Evolutionary conservation across 23 red algal genomes (phyloP).

Genomic region (Gracilaria gracilis): DNA sequence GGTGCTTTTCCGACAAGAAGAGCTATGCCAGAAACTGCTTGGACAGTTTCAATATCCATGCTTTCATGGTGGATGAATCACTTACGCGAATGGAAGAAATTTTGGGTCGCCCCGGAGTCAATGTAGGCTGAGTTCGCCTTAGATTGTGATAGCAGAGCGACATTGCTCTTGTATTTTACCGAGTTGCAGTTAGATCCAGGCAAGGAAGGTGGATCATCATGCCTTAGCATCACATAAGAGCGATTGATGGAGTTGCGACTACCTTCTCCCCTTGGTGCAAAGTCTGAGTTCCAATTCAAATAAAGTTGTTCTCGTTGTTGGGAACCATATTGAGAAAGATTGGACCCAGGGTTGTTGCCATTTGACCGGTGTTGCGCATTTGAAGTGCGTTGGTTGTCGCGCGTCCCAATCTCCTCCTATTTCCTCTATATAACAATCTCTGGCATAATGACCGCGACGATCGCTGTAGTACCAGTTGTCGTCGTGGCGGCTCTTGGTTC

Average conservation of each 20-base stretch:
- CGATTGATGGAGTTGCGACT: too few species aligned
- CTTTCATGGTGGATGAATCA: conserved; percentile 1
- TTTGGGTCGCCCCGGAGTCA: conserved; percentile 34
- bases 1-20: not conserved
- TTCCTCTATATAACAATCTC: not conserved
- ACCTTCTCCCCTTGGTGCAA: too few species aligned
- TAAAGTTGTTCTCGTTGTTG: not conserved
- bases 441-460: not conserved
- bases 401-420: too few species aligned
- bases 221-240: too few species aligned
- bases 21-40: not conserved
- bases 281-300: not conserved
- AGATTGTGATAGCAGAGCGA: not conserved
- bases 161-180: not conserved
- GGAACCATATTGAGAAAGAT: not conserved
- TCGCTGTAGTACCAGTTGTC: not conserved
- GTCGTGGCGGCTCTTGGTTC: too few species aligned
- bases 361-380: too few species aligned
- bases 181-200: not conserved
- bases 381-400: not conserved
- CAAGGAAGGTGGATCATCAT: too few species aligned
- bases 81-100: conserved; percentile 34
- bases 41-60: too few species aligned
- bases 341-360: not conserved
- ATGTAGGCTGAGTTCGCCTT: conserved; percentile 1